A percentile compares a stretch with the other conserved stretches of the same genome.
These are phyloP conservation scores for Penicillium verhagenii DNA, from an alignment of 495 filamentous ascomycete species.

Conservation along the genomic window DNA sequence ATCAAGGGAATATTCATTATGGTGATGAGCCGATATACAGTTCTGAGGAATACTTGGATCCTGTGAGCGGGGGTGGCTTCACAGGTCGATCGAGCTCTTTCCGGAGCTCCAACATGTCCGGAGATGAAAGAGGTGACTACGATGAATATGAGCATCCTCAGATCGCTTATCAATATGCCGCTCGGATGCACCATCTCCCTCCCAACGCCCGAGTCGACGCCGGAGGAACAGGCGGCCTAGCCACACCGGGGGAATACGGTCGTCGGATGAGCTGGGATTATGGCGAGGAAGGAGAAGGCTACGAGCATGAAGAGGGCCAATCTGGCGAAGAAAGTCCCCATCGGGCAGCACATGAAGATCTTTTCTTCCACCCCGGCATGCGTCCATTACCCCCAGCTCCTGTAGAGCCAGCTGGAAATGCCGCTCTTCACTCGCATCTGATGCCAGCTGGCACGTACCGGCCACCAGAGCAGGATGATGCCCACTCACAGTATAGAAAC, in stretches of 20 bases:
- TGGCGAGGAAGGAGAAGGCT: conserved; percentile 67
- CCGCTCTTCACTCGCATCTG: conserved; percentile 44
- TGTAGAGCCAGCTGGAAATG: conserved; percentile 45
- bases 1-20: conserved; percentile 69
- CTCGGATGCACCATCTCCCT: conserved; percentile 60
- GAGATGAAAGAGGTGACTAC: conserved; percentile 28
- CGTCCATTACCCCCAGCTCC: conserved; percentile 83
- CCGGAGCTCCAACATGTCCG: conserved; percentile 38
- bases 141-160: conserved; percentile 45
- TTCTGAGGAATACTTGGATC: conserved; percentile 22
- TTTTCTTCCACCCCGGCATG: conserved; percentile 91
- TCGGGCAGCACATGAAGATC: conserved; percentile 73
- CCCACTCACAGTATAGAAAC: conserved; percentile 41
- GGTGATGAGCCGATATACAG: conserved; percentile 51
- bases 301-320: conserved; percentile 51
- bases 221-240: conserved; percentile 79
- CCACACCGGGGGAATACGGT: conserved; percentile 62
- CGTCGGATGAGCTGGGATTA: conserved; percentile 89
- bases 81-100: conserved; percentile 29
- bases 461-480: conserved; percentile 36
- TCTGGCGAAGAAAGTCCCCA: conserved; percentile 54
- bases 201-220: conserved; percentile 67
- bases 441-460: conserved; percentile 59
- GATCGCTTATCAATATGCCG: conserved; percentile 51
- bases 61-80: conserved; percentile 11